phyloP scores from a whole-genome alignment of 1,284 basidiomycete species.

The Leccinum griseonigrum region DNA sequence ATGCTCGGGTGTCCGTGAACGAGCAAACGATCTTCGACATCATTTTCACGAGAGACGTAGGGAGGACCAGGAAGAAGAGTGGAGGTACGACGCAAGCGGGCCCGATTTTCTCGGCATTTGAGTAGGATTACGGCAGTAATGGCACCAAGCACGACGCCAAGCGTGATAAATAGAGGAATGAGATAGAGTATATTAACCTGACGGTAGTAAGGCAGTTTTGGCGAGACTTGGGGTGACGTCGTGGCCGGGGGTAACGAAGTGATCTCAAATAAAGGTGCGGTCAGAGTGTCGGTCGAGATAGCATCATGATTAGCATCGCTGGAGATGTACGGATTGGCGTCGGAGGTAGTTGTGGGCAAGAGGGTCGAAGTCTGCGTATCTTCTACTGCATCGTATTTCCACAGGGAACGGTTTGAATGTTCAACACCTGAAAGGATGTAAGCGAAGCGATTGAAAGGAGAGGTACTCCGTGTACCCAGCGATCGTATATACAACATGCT shows the following conservation, averaged over 20 bases:
- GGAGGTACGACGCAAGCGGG: slow-evolving; percentile 10
- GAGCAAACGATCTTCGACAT: slow-evolving; percentile 15
- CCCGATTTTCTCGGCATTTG: slow-evolving; percentile 17
- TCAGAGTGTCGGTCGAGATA: slow-evolving; percentile 2
- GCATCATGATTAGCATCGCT: not conserved
- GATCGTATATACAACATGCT: slow-evolving; percentile 21
- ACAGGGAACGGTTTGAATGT: slow-evolving; percentile 4
- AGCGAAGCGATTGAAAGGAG: slow-evolving; percentile 2
- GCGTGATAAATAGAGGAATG: slow-evolving; percentile 38
- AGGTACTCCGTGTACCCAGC: slow-evolving; percentile 11
- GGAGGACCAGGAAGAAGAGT: slow-evolving; percentile 38
- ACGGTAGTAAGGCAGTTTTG: slow-evolving; percentile 21
- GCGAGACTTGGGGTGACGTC: slow-evolving; percentile 20
- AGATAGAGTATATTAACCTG: slow-evolving; percentile 38
- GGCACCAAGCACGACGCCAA: slow-evolving; percentile 38
- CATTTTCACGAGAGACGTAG: slow-evolving; percentile 32
- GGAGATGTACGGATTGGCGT: not conserved
- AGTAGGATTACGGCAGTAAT: slow-evolving; percentile 22
- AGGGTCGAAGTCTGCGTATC: slow-evolving; percentile 7
- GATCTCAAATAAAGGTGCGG: slow-evolving; percentile 27
- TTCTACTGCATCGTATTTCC: not conserved
- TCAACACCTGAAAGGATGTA: slow-evolving; percentile 12
- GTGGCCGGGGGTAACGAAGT: slow-evolving; percentile 42
- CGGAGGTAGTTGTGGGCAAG: not conserved
- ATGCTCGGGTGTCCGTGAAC: slow-evolving; percentile 19